Base-by-base conservation (phyloP, 495 filamentous ascomycete genomes). In the Penicillium parvum region DNA sequence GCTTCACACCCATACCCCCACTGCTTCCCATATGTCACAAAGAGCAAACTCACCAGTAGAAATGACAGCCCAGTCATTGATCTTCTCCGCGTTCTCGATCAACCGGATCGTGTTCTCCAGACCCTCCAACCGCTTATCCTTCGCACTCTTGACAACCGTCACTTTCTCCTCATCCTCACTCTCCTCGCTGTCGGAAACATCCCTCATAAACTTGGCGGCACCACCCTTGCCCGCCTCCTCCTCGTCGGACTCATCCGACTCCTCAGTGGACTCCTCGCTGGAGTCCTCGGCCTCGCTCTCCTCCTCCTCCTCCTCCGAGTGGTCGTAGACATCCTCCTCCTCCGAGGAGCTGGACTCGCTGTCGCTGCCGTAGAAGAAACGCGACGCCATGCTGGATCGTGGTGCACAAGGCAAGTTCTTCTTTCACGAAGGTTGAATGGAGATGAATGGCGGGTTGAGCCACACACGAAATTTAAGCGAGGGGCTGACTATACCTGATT, bases 311-410 rank as follows among this genome's bases (percentile, higher is more conserved):
- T 73, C 77, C 56, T 82, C 80, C 61, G 83, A 84, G 51, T 80
- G 78, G 53, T 81, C 83, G 78, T 91, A 90, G 64, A 94, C 77
- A 69, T 91, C 86, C 72, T 90, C 85, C 69, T 96, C 91, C 61
- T 94, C 89, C 61, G 86, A 94, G 63, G 71, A 73, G 58, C 67
- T 74, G 60, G 67, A 71, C 49, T 80, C 76, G 65, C 87, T 92
- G 70, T 89, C 90, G 76, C 89, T 90, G 71, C 88, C 86, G 69
- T 88, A 85, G 80, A 97, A 97, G 74, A 98, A 98, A 64, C 91
- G 86, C 79, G 92, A 97, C 69, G 67, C 67, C 53, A 36, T 71
- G 56, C 64, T 55, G 58, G 60, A 32, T 53, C 30, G 45, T 47
- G 58, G 44, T 56, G 43, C 46, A 49, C 48, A 49, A 38, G 46